A percentile compares a stretch with the other conserved stretches of the same genome.
Conservation (phyloP, 2,329 filamentous ascomycete species). For the Lojkania enalia region DNA sequence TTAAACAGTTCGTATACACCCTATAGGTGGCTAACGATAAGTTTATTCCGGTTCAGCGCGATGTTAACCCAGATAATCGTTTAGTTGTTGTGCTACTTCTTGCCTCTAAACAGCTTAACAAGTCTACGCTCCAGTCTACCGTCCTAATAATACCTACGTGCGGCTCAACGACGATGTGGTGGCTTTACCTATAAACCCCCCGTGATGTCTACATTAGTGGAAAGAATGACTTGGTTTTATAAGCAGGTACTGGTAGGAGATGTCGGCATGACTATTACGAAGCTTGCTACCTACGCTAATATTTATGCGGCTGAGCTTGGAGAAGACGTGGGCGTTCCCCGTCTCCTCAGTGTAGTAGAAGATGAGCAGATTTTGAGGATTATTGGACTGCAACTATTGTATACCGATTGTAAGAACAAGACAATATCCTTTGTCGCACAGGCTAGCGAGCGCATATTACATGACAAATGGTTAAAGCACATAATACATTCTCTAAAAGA, state of each 20-base stretch:
- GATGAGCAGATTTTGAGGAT: constrained; percentile 17
- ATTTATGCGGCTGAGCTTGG: constrained; percentile 16
- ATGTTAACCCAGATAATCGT: constrained; percentile 8
- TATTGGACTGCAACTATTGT: constrained; percentile 17
- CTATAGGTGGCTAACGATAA: constrained; percentile 15
- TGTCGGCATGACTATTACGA: constrained; percentile 14
- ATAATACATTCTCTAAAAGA: constrained; percentile 14
- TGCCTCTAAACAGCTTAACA: constrained; percentile 14
- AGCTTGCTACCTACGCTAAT: constrained; percentile 18
- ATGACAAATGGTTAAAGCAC: constrained; percentile 18
- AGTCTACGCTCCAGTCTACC: constrained; percentile 14
- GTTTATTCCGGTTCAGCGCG: constrained; percentile 14
- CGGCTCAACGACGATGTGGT: constrained; percentile 13
- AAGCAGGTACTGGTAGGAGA: constrained; percentile 15
- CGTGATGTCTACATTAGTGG: constrained; percentile 14
- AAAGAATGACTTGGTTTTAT: constrained; percentile 15
- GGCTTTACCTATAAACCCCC: constrained; percentile 13
- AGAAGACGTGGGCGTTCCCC: constrained; percentile 17
- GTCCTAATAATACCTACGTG: constrained; percentile 15
- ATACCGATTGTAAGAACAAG: constrained; percentile 19
- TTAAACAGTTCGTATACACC: constrained; percentile 16
- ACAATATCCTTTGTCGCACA: constrained; percentile 15
- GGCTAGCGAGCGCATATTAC: constrained; percentile 7
- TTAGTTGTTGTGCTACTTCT: constrained; percentile 15
- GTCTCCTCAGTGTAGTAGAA: constrained; percentile 18